Percentiles rank a stretch among this genome's conserved stretches.
phyloP scores from a whole-genome alignment of 257 asterid genomes.

The Solanum sparsipilum region DNA sequence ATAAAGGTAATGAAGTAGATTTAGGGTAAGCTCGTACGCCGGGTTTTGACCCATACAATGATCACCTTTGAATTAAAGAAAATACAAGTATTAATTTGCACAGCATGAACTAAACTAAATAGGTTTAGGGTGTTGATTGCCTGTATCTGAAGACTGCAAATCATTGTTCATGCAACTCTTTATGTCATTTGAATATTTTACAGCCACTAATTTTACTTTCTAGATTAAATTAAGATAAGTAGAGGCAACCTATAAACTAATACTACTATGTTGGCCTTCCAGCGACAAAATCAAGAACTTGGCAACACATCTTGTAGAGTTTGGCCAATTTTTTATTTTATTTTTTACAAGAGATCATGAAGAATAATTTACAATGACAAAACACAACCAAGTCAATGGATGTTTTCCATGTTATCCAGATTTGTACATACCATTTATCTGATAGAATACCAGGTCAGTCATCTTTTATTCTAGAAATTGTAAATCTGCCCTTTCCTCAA shows the following conservation, averaged over 20 bases:
- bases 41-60: no score
- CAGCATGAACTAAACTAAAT: not conserved
- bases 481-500: not conserved
- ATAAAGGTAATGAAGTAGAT: no score
- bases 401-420: not conserved
- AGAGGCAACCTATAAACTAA: not conserved
- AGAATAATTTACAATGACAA: not conserved
- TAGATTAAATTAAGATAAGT: not conserved
- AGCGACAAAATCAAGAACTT: not conserved
- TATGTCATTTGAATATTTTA: not conserved
- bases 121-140: not conserved
- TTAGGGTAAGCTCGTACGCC: no score
- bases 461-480: not conserved
- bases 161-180: no score
- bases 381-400: not conserved
- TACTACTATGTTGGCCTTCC: not conserved
- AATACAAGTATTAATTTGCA: not conserved
- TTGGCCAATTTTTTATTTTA: no score
- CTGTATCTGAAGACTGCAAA: no score
- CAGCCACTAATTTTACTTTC: not conserved
- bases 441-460: not conserved
- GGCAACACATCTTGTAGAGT: not conserved
- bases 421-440: not conserved
- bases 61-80: no score
- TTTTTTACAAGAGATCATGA: not conserved